These are phyloP conservation scores for Chrysopogon serrulatus DNA, from an alignment of 176 grass and related monocot species.

Conservation along the genomic window DNA sequence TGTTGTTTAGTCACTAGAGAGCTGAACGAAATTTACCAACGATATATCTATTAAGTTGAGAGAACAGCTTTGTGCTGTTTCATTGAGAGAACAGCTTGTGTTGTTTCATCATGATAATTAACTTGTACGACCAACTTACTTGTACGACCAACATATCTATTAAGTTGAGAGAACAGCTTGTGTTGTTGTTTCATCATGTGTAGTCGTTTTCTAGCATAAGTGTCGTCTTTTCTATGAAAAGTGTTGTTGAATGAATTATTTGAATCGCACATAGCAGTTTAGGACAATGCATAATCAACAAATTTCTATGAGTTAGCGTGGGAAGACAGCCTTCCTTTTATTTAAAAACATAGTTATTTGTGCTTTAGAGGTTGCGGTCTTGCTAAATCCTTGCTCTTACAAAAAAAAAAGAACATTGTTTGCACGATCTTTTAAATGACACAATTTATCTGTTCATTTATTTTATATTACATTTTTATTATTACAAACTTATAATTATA, in stretches of 20 bases:
- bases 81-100: not conserved
- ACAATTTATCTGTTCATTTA: too few species aligned
- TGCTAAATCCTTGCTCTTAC: not conserved
- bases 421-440: too few species aligned
- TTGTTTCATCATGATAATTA: not conserved
- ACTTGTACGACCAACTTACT: not conserved
- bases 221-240: not conserved
- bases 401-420: not conserved
- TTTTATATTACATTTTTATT: too few species aligned
- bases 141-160: too few species aligned
- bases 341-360: not conserved
- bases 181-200: too few species aligned
- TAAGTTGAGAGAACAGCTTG: too few species aligned
- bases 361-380: not conserved
- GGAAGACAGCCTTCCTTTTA: not conserved
- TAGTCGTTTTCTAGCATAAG: not conserved
- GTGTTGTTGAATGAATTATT: not conserved
- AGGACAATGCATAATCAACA: not conserved
- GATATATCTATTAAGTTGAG: not conserved
- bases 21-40: not conserved
- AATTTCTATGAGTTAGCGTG: not conserved
- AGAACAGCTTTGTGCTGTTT: not conserved
- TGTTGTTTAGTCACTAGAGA: not conserved
- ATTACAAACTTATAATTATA: too few species aligned
- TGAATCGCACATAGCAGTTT: not conserved